Base-by-base conservation (phyloP, 2,329 filamentous ascomycete genomes). In the Aspergillus sp. region DNA sequence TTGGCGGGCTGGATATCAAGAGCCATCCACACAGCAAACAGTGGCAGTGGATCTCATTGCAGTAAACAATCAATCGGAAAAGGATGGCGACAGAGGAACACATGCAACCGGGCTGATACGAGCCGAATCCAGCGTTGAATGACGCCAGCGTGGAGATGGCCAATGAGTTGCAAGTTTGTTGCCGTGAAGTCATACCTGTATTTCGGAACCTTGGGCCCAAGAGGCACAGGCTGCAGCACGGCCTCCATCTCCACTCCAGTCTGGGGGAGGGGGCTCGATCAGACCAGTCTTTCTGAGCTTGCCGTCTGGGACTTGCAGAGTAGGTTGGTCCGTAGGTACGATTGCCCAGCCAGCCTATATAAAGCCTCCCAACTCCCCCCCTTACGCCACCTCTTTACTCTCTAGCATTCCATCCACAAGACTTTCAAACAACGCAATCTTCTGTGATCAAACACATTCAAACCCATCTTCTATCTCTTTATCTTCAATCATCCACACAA, bases 401-500 rank as follows among this genome's bases (percentile, higher is more conserved):
- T 52, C 40, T 35, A 45, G 50, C 49, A 44, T 52, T 57, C 51
- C 33, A 57, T 54, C 47, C 14, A 45, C 31, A 15, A 9, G 21
- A 53, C 49, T 19, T 53, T 37, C 24, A 50, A 27, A 48, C 43
- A 33, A 37, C 52, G 48, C 35, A 21, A 49, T 53, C 27, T n/a
- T 47, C 6, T 51, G 40, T 39, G 9, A 8, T 33, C 49, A 27
- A 31, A 31, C 9, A 31, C 27, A 31, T 11, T 31, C 27, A 39
- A n/a, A 39, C 23, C 41, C 15, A 37, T 31, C 37, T 31, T 44
- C 15, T 19, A 45, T 41, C 9, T 21, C 21, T 40, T 51, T 4
- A 50, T 52, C 40, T 37, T 19, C 37, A 24, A 35, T 53, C 39
- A 24, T 50, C 21, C 56, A 68, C 27, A 9, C 27, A 9, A 75